Evolutionary conservation across 2,329 filamentous ascomycete species (phyloP).

Genomic region (Penicillium verrucosum): DNA sequence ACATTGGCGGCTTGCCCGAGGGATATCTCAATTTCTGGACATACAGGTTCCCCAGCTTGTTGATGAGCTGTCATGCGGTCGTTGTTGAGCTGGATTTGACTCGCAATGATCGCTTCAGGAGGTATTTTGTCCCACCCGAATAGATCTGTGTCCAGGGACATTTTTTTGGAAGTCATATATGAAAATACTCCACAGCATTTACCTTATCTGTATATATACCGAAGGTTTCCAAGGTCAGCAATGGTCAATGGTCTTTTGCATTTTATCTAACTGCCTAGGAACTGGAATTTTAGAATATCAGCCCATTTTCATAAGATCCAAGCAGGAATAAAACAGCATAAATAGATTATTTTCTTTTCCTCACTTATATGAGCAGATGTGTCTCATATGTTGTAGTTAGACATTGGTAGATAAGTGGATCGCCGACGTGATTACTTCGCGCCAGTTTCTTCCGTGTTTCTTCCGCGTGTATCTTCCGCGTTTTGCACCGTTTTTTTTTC

Average conservation of each 20-base stretch:
- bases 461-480: constrained; percentile 9
- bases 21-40: constrained; percentile 86
- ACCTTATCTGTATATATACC: not conserved
- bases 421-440: not conserved
- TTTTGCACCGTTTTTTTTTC: not conserved
- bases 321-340: not conserved
- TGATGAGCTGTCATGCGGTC: constrained; percentile 76
- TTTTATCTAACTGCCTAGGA: not conserved
- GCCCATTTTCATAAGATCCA: not conserved
- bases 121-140: constrained; percentile 40
- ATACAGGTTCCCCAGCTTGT: constrained; percentile 68
- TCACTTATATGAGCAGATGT: not conserved
- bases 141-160: constrained; percentile 9
- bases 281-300: not conserved
- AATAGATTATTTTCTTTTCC: not conserved
- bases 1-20: constrained; percentile 71
- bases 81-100: constrained; percentile 63
- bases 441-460: constrained; percentile 3
- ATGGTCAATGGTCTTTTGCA: too few species aligned
- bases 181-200: not conserved
- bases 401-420: not conserved
- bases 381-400: not conserved
- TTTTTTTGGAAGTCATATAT: not conserved
- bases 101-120: constrained; percentile 40
- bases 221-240: too few species aligned